Percentiles rank a stretch among this genome's conserved stretches.
Conservation (phyloP, 768 basidiomycete genomes). For the Lentinula aciculospora region DNA sequence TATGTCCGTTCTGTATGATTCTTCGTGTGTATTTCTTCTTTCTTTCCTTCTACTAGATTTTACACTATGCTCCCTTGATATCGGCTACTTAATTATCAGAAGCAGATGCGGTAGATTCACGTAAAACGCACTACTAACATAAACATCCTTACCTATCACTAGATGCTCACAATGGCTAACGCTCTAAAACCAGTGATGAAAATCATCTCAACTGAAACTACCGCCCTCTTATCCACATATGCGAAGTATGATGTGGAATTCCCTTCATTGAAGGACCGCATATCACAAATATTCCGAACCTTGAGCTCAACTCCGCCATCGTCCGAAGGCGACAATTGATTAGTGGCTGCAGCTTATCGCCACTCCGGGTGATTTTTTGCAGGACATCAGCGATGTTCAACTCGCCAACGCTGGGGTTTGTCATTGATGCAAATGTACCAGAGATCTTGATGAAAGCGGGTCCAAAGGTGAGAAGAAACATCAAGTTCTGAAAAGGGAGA, state of each 20-base stretch:
- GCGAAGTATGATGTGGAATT: not conserved
- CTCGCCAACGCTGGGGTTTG: slow-evolving; percentile 3
- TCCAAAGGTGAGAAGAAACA: slow-evolving; percentile 9
- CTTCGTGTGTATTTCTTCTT: not conserved
- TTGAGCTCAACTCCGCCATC: slow-evolving; percentile 11
- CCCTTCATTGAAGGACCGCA: not conserved
- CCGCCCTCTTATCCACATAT: not conserved
- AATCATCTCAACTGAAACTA: not conserved
- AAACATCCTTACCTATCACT: too few species aligned
- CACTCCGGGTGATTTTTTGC: slow-evolving; percentile 8
- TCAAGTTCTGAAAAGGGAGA: not conserved
- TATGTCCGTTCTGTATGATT: not conserved
- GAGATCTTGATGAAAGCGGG: slow-evolving; percentile 22
- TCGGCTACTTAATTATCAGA: too few species aligned
- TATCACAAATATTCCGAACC: not conserved
- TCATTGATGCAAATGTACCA: slow-evolving; percentile 18
- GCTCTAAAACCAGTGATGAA: not conserved
- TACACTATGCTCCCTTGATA: too few species aligned
- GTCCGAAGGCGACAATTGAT: slow-evolving; percentile 12
- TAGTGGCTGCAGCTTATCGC: slow-evolving; percentile 20
- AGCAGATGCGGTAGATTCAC: too few species aligned
- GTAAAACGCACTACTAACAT: too few species aligned
- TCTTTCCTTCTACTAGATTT: not conserved
- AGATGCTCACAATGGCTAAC: not conserved
- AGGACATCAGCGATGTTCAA: slow-evolving; percentile 1